Conservation (phyloP, 306 rosid genomes). For the Boehmeria nivea region DNA sequence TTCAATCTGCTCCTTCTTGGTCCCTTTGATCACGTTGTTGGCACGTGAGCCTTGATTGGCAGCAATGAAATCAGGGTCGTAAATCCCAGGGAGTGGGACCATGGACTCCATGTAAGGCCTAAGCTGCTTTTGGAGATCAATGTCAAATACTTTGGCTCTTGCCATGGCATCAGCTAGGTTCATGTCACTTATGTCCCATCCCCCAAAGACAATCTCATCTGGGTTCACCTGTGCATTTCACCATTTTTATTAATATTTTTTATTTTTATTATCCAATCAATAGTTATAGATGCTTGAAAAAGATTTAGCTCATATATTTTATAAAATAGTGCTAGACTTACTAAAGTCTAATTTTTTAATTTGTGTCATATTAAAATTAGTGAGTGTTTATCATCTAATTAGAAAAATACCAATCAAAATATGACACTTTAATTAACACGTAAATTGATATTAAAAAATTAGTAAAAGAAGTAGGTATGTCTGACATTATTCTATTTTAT, state of each 20-base stretch:
- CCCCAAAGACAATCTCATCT: conserved; percentile 89
- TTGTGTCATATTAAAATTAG: too few relatives aligned
- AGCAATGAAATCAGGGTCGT: conserved; percentile 88
- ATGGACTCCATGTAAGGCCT: conserved; percentile 96
- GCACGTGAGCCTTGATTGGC: conserved; percentile 92
- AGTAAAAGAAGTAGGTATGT: too few relatives aligned
- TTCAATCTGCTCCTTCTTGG: conserved; percentile 77
- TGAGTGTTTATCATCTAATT: too few relatives aligned
- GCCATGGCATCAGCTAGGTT: conserved; percentile 96
- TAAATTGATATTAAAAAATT: too few relatives aligned
- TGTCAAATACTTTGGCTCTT: conserved; percentile 88
- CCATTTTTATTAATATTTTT: background rate
- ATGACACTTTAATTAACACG: too few relatives aligned
- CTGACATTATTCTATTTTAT: too few relatives aligned
- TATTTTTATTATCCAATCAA: too few relatives aligned
- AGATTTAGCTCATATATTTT: too few relatives aligned
- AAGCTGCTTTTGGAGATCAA: conserved; percentile 91
- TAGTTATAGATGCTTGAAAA: too few relatives aligned
- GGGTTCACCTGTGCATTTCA: conserved; percentile 66
- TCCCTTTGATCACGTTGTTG: conserved; percentile 80
- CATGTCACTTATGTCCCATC: conserved; percentile 97
- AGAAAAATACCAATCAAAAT: too few relatives aligned
- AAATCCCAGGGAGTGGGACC: conserved; percentile 97
- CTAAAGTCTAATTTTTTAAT: too few relatives aligned
- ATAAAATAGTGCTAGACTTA: too few relatives aligned